Conservation (phyloP, 2,329 filamentous ascomycete species). For the Phyllosticta capitalensis region DNA sequence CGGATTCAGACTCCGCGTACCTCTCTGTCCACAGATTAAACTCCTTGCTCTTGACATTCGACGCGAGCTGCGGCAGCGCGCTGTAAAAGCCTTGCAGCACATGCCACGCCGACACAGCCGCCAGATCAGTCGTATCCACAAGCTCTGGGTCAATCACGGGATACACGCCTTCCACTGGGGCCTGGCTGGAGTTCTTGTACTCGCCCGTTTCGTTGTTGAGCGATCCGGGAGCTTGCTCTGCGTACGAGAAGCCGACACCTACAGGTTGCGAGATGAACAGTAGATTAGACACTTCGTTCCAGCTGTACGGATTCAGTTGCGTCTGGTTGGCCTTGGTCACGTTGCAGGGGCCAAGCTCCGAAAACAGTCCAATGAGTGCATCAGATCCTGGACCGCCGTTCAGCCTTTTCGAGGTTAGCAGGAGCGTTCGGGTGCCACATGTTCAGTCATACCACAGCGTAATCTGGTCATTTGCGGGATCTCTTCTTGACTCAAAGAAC, state of each 20-base stretch:
- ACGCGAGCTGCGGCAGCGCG: constrained; percentile 33
- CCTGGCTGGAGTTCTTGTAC: background rate
- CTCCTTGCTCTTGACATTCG: constrained; percentile 42
- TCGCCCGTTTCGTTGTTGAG: background rate
- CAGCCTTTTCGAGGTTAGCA: background rate
- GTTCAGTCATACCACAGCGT: constrained; percentile 40
- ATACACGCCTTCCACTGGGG: background rate
- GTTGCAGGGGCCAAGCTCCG: constrained; percentile 36
- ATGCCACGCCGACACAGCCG: constrained; percentile 27
- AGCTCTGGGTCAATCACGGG: background rate
- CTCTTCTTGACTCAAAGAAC: constrained; percentile 53
- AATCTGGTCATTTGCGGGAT: constrained; percentile 46
- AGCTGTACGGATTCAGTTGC: constrained; percentile 28
- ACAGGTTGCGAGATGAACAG: constrained; percentile 32
- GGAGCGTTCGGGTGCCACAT: background rate
- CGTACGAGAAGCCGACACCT: constrained; percentile 32
- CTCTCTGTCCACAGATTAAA: constrained; percentile 46
- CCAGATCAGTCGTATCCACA: constrained; percentile 24
- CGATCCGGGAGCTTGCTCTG: constrained; percentile 13
- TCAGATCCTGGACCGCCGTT: constrained; percentile 6
- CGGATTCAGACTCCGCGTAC: background rate
- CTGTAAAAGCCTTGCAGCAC: constrained; percentile 28
- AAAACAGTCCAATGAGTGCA: background rate
- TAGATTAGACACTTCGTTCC: constrained; percentile 31
- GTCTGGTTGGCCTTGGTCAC: constrained; percentile 31